Base-by-base conservation (phyloP, 805 yeast species). In the Metschnikowia proteae region DNA sequence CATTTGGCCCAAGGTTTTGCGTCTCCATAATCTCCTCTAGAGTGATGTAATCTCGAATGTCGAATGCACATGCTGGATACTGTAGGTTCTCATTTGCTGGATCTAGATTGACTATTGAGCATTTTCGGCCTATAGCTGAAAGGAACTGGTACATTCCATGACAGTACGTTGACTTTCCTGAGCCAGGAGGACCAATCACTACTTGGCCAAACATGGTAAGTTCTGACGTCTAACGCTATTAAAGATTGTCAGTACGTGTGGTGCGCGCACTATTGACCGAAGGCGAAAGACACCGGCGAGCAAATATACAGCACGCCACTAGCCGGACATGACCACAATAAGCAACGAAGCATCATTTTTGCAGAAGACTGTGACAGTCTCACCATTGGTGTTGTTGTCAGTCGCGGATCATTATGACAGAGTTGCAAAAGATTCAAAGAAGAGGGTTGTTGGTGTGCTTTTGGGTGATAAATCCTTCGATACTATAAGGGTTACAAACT, bases 171-270 rank as follows among this genome's bases (percentile, higher is more conserved):
- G 97, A 88, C 62, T 94, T 94, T 1, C 99, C 99, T 0, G 96
- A 79, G 1, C 99, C 99, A 0, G 99, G 99, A 0, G 99, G 98
- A 0, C 99, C 99, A 34, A 94, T 89, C 7, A 92, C 91, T 7
- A 94, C 80, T 68, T 94, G 97, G 3, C 96, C 97, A 66, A 87
- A 87, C 78, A 73, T 73, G 10, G 9, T 17, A 17, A 17, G 17
- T 17, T 7, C n/a, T 10, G 26, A 11, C 8, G 5, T 9, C 11
- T 1, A 8, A 40, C 25, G 36, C 23, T n/a, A 11, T 13, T 10
- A 9, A 28, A 10, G 38, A 29, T 34, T 35, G 33, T 34, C 32
- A 22, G 11, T 6, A 28, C 6, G n/a, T 34, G 45, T 38, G 46
- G 54, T 46, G 46, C 52, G 52, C 54, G 54, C 54, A 48, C 49